phyloP scores from a whole-genome alignment of 108 stramenopile genomes.

The Skeletonema tropicum region DNA sequence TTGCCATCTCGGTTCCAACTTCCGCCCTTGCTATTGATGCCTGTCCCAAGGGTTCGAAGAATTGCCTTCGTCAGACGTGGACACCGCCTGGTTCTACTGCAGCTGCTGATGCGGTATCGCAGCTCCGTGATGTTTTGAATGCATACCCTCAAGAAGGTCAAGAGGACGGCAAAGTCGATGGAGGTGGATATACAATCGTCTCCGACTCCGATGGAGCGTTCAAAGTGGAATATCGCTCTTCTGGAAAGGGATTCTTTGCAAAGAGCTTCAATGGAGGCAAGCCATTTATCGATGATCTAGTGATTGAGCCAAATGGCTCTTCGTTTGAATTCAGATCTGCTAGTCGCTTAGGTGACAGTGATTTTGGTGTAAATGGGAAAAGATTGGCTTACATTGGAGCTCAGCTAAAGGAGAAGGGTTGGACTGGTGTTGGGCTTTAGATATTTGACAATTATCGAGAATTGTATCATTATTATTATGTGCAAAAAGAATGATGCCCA shows the following conservation, averaged over 20 bases:
- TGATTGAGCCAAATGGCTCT: constrained; percentile 57
- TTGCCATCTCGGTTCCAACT: constrained; percentile 7
- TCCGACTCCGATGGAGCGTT: constrained; percentile 58
- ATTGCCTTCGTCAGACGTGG: constrained; percentile 83
- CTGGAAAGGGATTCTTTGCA: constrained; percentile 80
- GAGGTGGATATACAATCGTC: constrained; percentile 74
- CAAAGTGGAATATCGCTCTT: constrained; percentile 69
- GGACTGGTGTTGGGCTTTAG: constrained; percentile 33
- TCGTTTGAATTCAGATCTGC: constrained; percentile 62
- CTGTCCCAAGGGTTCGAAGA: constrained; percentile 66
- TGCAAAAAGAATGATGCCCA: too few species aligned
- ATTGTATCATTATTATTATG: too few species aligned
- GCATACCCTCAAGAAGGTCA: constrained; percentile 75
- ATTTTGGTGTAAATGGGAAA: constrained; percentile 86
- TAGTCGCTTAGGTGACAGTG: constrained; percentile 81
- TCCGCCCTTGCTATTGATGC: constrained; percentile 66
- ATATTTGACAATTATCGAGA: too few species aligned
- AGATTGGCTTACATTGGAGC: constrained; percentile 55
- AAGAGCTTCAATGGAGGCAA: constrained; percentile 88
- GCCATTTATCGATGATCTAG: constrained; percentile 86
- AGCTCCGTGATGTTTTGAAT: constrained; percentile 54
- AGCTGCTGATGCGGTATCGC: constrained; percentile 49
- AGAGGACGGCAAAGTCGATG: constrained; percentile 63
- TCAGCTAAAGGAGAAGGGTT: constrained; percentile 53
- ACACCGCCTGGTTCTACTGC: constrained; percentile 63